Evolutionary conservation across 129 eudicot species (phyloP).

Genomic region (Scalesia atractyloides): DNA sequence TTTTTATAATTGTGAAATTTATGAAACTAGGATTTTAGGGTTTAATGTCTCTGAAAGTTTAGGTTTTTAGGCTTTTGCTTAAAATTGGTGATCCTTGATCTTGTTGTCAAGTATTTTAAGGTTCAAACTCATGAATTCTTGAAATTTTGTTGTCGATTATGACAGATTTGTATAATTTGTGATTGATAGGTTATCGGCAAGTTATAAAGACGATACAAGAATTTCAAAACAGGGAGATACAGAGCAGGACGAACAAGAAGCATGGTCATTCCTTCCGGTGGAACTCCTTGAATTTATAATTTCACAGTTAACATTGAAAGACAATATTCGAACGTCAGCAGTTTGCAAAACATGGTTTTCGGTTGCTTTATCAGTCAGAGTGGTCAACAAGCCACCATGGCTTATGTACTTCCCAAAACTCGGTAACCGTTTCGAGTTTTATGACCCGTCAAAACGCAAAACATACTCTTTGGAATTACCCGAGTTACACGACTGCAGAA

Average conservation of each 20-base stretch:
- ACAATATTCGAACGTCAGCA: slow-evolving; percentile 75
- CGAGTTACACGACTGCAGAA: slow-evolving; percentile 70
- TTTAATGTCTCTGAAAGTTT: neutral
- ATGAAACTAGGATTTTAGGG: neutral
- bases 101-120: neutral
- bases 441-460: slow-evolving; percentile 67
- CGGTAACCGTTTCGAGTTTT: slow-evolving; percentile 71
- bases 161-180: slow-evolving; percentile 5
- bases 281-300: slow-evolving; percentile 67
- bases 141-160: neutral
- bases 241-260: slow-evolving; percentile 42
- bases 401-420: slow-evolving; percentile 81
- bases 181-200: slow-evolving; percentile 50
- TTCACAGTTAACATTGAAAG: slow-evolving; percentile 54
- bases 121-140: slow-evolving; percentile 8
- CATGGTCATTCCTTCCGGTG: slow-evolving; percentile 60
- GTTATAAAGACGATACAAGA: slow-evolving; percentile 31
- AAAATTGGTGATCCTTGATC: neutral
- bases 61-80: slow-evolving; percentile 5
- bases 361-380: slow-evolving; percentile 71
- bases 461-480: slow-evolving; percentile 71
- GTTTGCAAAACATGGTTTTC: slow-evolving; percentile 79
- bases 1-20: neutral
- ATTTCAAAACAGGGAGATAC: slow-evolving; percentile 22
- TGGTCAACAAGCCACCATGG: slow-evolving; percentile 81